A percentile compares a stretch with the other conserved stretches of the same genome.
Conservation (phyloP, 345 rosid species). For the Populus ilicifolia region DNA sequence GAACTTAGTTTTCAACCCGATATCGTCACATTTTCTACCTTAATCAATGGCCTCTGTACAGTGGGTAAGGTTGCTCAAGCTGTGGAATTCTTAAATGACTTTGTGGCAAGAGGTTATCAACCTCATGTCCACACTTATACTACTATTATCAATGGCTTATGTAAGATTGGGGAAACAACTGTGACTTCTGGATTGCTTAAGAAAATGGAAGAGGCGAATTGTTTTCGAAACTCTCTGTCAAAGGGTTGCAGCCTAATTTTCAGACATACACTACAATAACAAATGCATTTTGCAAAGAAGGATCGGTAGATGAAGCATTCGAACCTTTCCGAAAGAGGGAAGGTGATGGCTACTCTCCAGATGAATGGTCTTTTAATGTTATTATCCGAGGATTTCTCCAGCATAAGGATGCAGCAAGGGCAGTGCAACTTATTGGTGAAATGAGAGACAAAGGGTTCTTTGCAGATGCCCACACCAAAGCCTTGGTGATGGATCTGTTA, state of each 20-base stretch:
- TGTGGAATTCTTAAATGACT: neutral
- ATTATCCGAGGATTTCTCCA: neutral
- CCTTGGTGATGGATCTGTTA: neutral
- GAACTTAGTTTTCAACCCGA: neutral
- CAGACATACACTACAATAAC: neutral
- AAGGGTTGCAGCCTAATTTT: neutral
- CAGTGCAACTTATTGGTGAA: neutral
- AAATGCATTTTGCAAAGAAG: neutral
- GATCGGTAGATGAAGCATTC: neutral
- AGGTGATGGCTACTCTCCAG: neutral
- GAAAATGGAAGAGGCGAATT: conserved; percentile 14
- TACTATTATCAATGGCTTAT: neutral
- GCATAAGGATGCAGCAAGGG: neutral
- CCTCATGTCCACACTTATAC: neutral
- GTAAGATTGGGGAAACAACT: neutral
- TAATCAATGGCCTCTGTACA: neutral
- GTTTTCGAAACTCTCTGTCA: neutral
- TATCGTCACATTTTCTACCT: neutral
- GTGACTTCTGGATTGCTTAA: neutral
- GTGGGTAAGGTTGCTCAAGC: neutral
- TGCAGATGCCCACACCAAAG: neutral
- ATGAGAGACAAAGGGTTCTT: neutral
- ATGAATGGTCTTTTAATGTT: neutral
- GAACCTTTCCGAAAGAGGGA: neutral
- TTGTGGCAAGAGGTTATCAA: neutral